Evolutionary conservation across 495 filamentous ascomycete species (phyloP).

Genomic region (Aspergillus mulundensis): DNA sequence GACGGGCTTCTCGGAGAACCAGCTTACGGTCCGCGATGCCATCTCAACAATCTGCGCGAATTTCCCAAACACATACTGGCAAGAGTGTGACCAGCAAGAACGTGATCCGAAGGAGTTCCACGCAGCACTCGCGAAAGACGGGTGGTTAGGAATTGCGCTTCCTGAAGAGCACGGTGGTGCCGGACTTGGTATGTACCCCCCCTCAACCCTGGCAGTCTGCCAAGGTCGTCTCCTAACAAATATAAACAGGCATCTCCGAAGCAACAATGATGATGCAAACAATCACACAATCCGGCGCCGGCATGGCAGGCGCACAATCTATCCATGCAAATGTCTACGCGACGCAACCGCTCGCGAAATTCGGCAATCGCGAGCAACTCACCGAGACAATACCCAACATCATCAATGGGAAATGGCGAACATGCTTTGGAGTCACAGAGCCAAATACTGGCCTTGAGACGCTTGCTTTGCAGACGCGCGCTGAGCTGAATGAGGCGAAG

Average conservation of each 20-base stretch:
- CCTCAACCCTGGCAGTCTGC: no score
- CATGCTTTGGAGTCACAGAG: conserved; percentile 67
- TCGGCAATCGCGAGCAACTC: conserved; percentile 58
- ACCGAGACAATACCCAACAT: conserved; percentile 61
- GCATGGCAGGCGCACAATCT: conserved; percentile 72
- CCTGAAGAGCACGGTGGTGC: conserved; percentile 68
- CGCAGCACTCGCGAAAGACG: conserved; percentile 67
- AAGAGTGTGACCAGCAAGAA: conserved; percentile 60
- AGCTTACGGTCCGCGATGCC: conserved; percentile 67
- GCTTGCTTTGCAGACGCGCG: conserved; percentile 60
- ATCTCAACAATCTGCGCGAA: conserved; percentile 63
- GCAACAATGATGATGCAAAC: conserved; percentile 85
- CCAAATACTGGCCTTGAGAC: conserved; percentile 73
- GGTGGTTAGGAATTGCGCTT: conserved; percentile 80
- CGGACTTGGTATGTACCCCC: conserved; percentile 56
- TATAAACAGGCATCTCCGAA: conserved; percentile 56
- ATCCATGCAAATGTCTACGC: conserved; percentile 78
- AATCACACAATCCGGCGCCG: conserved; percentile 71
- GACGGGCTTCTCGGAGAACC: conserved; percentile 66
- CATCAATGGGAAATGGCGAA: conserved; percentile 62
- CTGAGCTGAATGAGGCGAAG: conserved; percentile 40
- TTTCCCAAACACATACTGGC: conserved; percentile 66
- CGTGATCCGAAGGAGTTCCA: conserved; percentile 71
- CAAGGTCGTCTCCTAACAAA: no score
- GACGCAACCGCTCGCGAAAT: conserved; percentile 70